These are phyloP conservation scores for Nigrospora osmanthi DNA, from an alignment of 2,329 filamentous ascomycete species.

Conservation along the genomic window DNA sequence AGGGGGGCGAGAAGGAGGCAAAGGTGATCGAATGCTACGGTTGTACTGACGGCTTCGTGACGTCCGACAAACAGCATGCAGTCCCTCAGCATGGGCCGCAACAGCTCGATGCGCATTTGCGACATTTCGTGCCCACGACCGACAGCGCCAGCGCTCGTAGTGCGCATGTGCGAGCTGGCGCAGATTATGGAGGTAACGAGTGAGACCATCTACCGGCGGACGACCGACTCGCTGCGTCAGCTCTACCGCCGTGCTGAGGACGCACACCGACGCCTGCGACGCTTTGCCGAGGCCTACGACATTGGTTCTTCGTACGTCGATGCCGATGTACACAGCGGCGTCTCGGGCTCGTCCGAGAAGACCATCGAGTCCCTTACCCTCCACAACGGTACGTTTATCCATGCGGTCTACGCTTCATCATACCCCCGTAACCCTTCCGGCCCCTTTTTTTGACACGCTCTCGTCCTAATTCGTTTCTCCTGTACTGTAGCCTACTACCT, in stretches of 20 bases:
- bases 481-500: constrained; percentile 9
- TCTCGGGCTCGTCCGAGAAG: not conserved
- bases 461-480: no score
- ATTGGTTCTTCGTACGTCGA: constrained; percentile 8
- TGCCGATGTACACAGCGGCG: not conserved
- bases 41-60: no score
- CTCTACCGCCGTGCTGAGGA: constrained; percentile 15
- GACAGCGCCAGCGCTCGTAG: constrained; percentile 9
- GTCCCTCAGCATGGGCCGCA: constrained; percentile 11
- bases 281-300: constrained; percentile 10
- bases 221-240: constrained; percentile 15
- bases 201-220: constrained; percentile 13
- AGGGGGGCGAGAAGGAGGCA: no score
- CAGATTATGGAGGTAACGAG: constrained; percentile 9
- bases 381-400: no score
- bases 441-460: no score
- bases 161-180: constrained; percentile 10
- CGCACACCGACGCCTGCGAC: constrained; percentile 10
- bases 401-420: constrained; percentile 6
- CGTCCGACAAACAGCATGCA: not conserved
- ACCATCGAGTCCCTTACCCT: no score
- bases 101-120: constrained; percentile 9
- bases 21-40: no score
- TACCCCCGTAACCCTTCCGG: constrained; percentile 4
- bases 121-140: constrained; percentile 16